Conservation (phyloP, 345 rosid genomes). For the Rhodomyrtus tomentosa region DNA sequence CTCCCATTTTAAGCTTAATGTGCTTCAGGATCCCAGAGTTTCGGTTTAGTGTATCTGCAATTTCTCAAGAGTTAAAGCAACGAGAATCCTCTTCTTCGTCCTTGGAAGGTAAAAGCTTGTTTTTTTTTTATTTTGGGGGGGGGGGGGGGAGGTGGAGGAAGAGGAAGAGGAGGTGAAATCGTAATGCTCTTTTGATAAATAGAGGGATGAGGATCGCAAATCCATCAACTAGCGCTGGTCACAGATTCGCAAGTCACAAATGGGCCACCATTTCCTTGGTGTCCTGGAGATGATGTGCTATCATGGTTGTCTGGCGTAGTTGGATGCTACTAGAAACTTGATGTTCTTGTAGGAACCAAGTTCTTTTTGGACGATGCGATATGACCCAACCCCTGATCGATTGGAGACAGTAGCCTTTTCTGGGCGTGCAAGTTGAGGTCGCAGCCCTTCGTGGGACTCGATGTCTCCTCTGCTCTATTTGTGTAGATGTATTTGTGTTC, state of each 20-base stretch:
- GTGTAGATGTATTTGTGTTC: not conserved
- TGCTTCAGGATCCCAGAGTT: not conserved
- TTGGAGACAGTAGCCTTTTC: not conserved
- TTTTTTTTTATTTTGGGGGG: too few relatives aligned
- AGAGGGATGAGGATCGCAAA: not conserved
- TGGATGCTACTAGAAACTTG: not conserved
- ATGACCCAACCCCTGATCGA: not conserved
- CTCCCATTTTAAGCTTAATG: not conserved
- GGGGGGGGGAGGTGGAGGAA: too few relatives aligned
- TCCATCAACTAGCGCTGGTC: not conserved
- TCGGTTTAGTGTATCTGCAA: not conserved
- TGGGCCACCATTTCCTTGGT: not conserved
- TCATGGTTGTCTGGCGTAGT: not conserved
- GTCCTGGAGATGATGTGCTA: not conserved
- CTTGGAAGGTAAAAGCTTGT: not conserved
- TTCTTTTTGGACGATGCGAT: not conserved
- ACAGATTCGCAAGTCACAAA: not conserved
- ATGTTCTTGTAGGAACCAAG: not conserved
- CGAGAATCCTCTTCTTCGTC: not conserved
- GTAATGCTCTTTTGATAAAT: too few relatives aligned
- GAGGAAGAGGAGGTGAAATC: too few relatives aligned
- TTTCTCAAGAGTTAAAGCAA: not conserved
- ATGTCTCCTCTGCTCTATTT: not conserved
- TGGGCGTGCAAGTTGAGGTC: not conserved
- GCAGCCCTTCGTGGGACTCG: not conserved